Evolutionary conservation across 31 red algal species (phyloP), one percentile per base, ranked within the genome.

Genomic region (Bonnemaisonia californica): DNA sequence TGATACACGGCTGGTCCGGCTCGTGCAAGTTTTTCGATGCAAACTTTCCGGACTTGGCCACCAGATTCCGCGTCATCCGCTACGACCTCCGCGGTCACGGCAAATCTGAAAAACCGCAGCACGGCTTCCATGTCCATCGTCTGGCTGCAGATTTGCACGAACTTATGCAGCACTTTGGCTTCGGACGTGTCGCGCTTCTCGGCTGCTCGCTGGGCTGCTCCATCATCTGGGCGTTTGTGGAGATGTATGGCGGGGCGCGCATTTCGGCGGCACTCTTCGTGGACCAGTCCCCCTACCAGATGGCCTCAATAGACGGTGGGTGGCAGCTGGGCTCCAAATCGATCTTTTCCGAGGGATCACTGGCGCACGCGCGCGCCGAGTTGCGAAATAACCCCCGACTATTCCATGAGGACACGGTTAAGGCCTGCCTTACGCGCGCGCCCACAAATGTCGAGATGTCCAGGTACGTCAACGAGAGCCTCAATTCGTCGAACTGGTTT

Each of bases 1-100:
- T 92, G 54, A 78, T 92, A 35, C 89, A 92, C 76, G 89, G 68
- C 42, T 78, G 83, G 48, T 72, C 81, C 29, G 89, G 71, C 41
- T 85, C 89, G 37, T 79, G 74, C 75, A 83, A 84, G 55, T 84
- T 70, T 62, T 92, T 92, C 61, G 80, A 84, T 26, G 19, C 78
- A 40, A 91, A 91, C 70, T 77, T 91, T 62, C 41, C 48, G 16
- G 71, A 81, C 35, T 56, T 91, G 54, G 45, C 73, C 56, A 30
- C 66, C 2, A 45, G 42, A 26, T 92, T 84, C 54, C 75, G 62
- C 71, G 79, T 78, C 0, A 60, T 91, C 28, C 69, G 79, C 22
- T 77, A 51, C 60, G 77, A 91, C 57, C 62, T 83, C 31, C 78
- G 87, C 23, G 87, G 87, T 11, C 87, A 91, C 64, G 87, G 87